These are phyloP conservation scores for Leccinum boreale DNA, from an alignment of 768 basidiomycete species.

Conservation along the genomic window DNA sequence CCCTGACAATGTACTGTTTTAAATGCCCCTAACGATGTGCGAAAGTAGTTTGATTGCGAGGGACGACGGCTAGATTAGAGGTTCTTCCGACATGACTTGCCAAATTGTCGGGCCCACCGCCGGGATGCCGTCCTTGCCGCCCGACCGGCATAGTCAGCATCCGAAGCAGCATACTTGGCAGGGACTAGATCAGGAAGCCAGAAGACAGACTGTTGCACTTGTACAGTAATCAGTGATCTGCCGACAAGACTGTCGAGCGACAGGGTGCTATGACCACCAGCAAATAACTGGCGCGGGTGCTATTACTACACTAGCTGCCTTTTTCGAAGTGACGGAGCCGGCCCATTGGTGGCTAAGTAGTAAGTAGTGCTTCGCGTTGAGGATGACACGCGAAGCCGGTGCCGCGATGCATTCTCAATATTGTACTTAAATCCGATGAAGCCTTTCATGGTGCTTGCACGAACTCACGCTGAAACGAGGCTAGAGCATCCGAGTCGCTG, in stretches of 20 bases:
- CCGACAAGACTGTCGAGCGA: not conserved
- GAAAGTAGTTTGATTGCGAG: constrained; percentile 9
- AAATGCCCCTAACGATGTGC: not conserved
- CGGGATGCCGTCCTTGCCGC: not conserved
- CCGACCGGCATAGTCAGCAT: not conserved
- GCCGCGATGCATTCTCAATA: not conserved
- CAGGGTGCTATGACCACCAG: not conserved
- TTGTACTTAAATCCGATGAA: constrained; percentile 10
- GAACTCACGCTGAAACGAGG: constrained; percentile 5
- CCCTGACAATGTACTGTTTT: not conserved
- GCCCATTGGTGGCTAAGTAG: constrained; percentile 1
- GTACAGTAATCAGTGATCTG: not conserved
- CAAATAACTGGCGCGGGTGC: not conserved
- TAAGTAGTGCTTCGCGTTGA: not conserved
- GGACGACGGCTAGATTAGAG: not conserved
- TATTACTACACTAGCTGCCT: constrained; percentile 1
- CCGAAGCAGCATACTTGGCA: not conserved
- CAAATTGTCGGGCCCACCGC: not conserved
- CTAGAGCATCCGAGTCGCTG: constrained; percentile 2
- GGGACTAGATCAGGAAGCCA: not conserved
- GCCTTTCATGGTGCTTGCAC: constrained; percentile 3
- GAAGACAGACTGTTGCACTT: not conserved
- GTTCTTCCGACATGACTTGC: not conserved
- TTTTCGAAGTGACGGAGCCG: constrained; percentile 11
- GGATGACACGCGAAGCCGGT: not conserved